Evolutionary conservation across 306 rosid species (phyloP), one percentile per base, ranked within the genome.

Genomic region (Cucurbita argyrosperma): DNA sequence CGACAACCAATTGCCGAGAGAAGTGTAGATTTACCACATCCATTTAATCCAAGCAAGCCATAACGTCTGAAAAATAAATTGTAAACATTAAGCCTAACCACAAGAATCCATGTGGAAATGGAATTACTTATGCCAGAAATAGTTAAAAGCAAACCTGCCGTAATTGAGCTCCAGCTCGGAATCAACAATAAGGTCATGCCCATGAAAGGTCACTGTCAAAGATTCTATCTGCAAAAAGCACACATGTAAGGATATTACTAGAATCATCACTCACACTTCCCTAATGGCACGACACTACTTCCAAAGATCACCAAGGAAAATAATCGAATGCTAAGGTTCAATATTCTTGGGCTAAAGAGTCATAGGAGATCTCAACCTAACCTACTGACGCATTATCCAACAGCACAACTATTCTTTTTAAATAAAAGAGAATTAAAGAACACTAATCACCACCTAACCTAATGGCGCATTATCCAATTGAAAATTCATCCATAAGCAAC

Each of bases 1-100:
- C 96, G 85, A 16, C 64, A 46, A 61, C 99, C 96, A 37, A 95
- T 88, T 57, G 99, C 91, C 4, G 96, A 76, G 10, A 95, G 91
- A 14, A 95, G 89, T 42, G 98, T 94, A 65, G 98, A 94, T 77
- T 94, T 94, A 53, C 98, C 98, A 76, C 98, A 94, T 15, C 97
- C 98, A 82, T 94, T 94, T 67, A 94, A 85, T 65, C 98, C 97
- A 82, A 90, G 98, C 79, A 94, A 79, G 54, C 98, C 98, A 79
- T 94, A 94, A 12, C 97, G 95, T 71, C 97, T 94, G 89, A 19
- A 62, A 79, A 70, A 18, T 10, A 50, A 19, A 10, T 67, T 76
- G 21, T 58, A 75, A 54, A 72, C 49, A 46, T 40, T 30, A 21
- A 5, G 49, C 21, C 38, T 47, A 23, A 23, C 15, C 39, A 55